These are phyloP conservation scores for Staphylotrichum tortipilum DNA, from an alignment of 495 filamentous ascomycete genomes.

Conservation along the genomic window DNA sequence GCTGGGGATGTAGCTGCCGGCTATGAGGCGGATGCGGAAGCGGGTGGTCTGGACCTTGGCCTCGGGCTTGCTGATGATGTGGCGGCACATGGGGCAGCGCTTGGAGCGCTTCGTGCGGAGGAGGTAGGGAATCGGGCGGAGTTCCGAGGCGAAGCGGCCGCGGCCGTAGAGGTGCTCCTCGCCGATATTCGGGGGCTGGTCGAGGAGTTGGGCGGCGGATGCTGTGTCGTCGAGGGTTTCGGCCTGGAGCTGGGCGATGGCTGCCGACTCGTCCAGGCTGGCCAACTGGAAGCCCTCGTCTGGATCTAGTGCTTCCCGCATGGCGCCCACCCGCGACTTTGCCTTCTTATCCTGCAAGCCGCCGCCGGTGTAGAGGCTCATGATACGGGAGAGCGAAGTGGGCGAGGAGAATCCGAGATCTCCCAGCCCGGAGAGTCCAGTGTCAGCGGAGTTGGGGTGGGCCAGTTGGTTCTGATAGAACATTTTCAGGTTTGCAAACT, in stretches of 20 bases:
- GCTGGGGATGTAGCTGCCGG: conserved; percentile 79
- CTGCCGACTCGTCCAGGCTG: conserved; percentile 42
- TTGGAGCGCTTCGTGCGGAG: conserved; percentile 88
- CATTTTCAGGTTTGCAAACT: conserved; percentile 51
- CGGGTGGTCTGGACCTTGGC: conserved; percentile 75
- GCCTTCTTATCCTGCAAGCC: conserved; percentile 53
- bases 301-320: conserved; percentile 66
- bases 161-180: conserved; percentile 39
- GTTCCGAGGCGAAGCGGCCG: conserved; percentile 49
- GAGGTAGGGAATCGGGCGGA: conserved; percentile 70
- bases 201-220: conserved; percentile 23
- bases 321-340: conserved; percentile 55
- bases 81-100: conserved; percentile 82
- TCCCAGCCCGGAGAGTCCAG: conserved; percentile 45
- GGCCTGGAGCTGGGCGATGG: conserved; percentile 37
- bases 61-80: conserved; percentile 94
- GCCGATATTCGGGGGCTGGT: conserved; percentile 39
- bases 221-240: conserved; percentile 37
- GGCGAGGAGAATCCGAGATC: conserved; percentile 69
- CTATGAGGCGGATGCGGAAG: conserved; percentile 83
- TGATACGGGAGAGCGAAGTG: conserved; percentile 71
- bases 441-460: conserved; percentile 41
- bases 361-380: conserved; percentile 76
- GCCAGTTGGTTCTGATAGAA: conserved; percentile 68
- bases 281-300: conserved; percentile 59